phyloP scores from a whole-genome alignment of 352 stramenopile species.

The Phytopythium cucurbitacearum region DNA sequence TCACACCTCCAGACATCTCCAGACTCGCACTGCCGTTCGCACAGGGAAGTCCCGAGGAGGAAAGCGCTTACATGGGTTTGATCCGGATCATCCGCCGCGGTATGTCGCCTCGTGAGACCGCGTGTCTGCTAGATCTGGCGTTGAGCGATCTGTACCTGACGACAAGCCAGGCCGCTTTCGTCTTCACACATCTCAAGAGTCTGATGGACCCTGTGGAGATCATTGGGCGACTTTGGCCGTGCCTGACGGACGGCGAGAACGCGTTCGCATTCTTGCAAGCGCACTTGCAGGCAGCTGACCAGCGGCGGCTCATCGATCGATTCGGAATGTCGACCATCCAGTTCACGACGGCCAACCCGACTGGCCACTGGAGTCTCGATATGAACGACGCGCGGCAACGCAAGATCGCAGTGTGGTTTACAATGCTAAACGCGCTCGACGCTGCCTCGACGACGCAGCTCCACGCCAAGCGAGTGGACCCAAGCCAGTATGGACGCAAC shows the following conservation, averaged over 20 bases:
- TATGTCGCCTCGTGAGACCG: conserved; percentile 46
- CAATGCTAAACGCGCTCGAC: conserved; percentile 51
- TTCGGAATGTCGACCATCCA: conserved; percentile 44
- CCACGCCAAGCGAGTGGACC: conserved; percentile 50
- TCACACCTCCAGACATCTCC: conserved; percentile 23
- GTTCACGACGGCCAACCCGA: conserved; percentile 59
- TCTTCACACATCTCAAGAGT: conserved; percentile 30
- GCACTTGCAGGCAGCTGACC: conserved; percentile 33
- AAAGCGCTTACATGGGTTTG: conserved; percentile 16
- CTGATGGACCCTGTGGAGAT: conserved; percentile 50
- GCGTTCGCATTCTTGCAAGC: conserved; percentile 45
- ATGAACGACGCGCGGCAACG: conserved; percentile 47
- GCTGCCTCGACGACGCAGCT: conserved; percentile 14
- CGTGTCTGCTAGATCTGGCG: conserved; percentile 39
- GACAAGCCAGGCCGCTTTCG: conserved; percentile 29
- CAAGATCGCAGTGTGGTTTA: conserved; percentile 67
- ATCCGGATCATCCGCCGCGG: conserved; percentile 44
- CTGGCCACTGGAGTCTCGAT: conserved; percentile 51
- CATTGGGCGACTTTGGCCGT: conserved; percentile 47
- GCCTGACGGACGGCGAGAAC: conserved; percentile 46
- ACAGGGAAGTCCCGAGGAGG: too few relatives aligned
- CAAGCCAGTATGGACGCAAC: conserved; percentile 49
- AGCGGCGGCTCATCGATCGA: conserved; percentile 50
- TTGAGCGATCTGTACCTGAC: conserved; percentile 52
- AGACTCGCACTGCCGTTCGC: neutral